Conservation (phyloP, 78 protist species). For the Monosiga brevicollis region DNA sequence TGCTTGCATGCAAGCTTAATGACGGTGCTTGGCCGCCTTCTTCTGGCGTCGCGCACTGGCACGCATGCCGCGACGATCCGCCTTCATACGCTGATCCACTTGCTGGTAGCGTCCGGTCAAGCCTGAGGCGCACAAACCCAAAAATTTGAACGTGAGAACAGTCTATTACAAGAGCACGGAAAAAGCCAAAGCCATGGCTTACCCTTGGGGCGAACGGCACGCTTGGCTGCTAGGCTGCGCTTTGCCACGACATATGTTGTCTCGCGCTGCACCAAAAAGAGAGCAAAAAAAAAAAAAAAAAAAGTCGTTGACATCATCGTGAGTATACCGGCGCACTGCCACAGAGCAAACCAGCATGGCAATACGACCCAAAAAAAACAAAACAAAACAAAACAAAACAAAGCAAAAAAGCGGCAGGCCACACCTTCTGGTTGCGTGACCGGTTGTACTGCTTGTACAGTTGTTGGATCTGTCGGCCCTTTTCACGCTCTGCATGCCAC, state of each 20-base stretch:
- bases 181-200: not conserved
- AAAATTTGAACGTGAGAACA: not conserved
- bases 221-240: not conserved
- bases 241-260: not conserved
- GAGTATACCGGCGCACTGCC: not conserved
- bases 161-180: not conserved
- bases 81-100: slow-evolving; percentile 10
- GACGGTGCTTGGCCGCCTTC: not conserved
- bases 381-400: not conserved
- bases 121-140: not conserved
- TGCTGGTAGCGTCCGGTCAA: slow-evolving; percentile 21
- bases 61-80: slow-evolving; percentile 17
- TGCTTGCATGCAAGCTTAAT: not conserved
- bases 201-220: not conserved
- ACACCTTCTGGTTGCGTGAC: not conserved
- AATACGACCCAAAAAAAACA: not conserved
- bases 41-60: not conserved
- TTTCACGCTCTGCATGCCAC: not conserved
- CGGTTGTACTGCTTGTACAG: not conserved
- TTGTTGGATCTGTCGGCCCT: not conserved
- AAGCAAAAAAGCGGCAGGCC: not conserved
- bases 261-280: not conserved
- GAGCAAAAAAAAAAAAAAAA: not conserved
- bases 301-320: not conserved
- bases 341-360: not conserved